Evolutionary conservation across 1,284 basidiomycete species (phyloP).

Genomic region (Ceratobasidium sp.): DNA sequence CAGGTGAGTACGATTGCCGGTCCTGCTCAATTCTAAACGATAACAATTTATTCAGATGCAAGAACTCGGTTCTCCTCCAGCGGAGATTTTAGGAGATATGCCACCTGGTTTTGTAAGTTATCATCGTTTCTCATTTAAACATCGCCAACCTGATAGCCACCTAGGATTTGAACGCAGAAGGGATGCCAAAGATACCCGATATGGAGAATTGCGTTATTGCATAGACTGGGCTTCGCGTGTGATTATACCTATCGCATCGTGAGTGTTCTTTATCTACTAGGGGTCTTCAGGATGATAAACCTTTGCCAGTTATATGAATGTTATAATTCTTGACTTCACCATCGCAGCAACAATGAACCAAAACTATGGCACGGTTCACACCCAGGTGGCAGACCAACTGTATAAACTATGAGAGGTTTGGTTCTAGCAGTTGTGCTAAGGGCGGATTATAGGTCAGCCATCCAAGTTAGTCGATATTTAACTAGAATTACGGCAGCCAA

Average conservation of each 20-base stretch:
- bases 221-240: not conserved
- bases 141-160: not conserved
- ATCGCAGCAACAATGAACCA: too few species aligned
- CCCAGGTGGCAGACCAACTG: too few species aligned
- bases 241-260: not conserved
- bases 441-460: too few species aligned
- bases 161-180: conserved; percentile 39
- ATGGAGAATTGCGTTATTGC: conserved; percentile 44
- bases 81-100: conserved; percentile 91
- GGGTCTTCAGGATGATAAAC: too few species aligned
- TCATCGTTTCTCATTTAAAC: not conserved
- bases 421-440: too few species aligned
- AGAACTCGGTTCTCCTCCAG: conserved; percentile 85
- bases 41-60: conserved; percentile 71
- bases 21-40: conserved; percentile 31
- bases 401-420: too few species aligned
- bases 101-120: conserved; percentile 74
- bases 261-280: not conserved
- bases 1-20: conserved; percentile 63
- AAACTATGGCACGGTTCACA: too few species aligned
- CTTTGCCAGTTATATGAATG: too few species aligned
- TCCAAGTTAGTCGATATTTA: too few species aligned
- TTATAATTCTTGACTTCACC: too few species aligned
- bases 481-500: too few species aligned
- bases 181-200: conserved; percentile 38